Base-by-base conservation (phyloP, 2,329 filamentous ascomycete genomes). In the Fusarium poae region DNA sequence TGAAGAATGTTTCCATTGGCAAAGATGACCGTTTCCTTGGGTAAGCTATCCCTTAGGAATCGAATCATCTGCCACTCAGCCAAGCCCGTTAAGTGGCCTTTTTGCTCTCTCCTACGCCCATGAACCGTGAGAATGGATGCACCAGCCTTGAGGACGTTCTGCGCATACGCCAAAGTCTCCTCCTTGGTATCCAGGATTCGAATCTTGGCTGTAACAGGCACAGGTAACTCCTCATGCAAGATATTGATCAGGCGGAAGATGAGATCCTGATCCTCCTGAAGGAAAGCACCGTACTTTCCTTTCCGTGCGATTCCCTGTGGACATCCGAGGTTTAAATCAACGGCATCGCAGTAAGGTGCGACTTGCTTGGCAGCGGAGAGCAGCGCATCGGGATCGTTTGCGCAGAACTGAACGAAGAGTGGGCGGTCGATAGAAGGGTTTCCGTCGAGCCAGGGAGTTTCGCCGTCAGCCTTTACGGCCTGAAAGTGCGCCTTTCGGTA, bases 201-300 rank as follows among this genome's bases (percentile, higher is more conserved):
- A 73, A 99, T 97, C 81, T 99, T 99, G 27, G 95, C 96, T 3
- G 96, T 98, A 16, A 99, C 90, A 0, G 96, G 96, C 0, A 99
- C 83, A 4, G 90, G 81, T 5, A 99, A 85, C 57, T 93, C 87
- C 40, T 86, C 86, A 76, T 97, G 92, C 45, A 98, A 82, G n/a
- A 83, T 93, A 73, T 91, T 90, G 75, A 99, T 93, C 76, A 99
- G 84, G n/a, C 84, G 84, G 75, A 90, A 91, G 59, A 99, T 92
- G 57, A 97, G 82, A 23, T 90, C 88, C 83, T 93, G 94, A 74
- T 98, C 92, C 78, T 99, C 96, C 79, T 99, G 96, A 71, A 99
- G 79, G 75, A 98, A 99, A 1, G 95, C 91, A 23, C 96, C 96
- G 75, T 99, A 99, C 77, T 92, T 90, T 11, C 96, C 96, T 77